Percentiles rank a stretch among this genome's conserved stretches.
phyloP scores from a whole-genome alignment of 1,139 yeast species.

The Scheffersomyces segobiensis region DNA sequence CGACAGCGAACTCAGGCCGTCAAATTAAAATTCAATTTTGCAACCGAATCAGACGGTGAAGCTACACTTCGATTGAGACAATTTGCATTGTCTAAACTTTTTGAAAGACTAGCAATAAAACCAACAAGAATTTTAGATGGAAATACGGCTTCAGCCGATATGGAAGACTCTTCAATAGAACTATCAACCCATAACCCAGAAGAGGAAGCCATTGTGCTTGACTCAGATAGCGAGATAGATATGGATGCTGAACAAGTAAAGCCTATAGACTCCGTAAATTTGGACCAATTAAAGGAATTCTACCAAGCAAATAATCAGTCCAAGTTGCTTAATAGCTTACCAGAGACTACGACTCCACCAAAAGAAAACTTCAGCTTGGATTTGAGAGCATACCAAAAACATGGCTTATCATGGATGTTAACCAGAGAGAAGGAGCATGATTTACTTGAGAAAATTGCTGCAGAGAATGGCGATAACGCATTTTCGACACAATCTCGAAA shows the following conservation, averaged over 20 bases:
- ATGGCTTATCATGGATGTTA: slow-evolving; percentile 84
- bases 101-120: slow-evolving; percentile 41
- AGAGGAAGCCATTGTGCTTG: slow-evolving; percentile 9
- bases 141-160: not conserved
- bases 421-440: slow-evolving; percentile 58
- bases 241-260: slow-evolving; percentile 21
- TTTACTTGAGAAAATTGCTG: slow-evolving; percentile 32
- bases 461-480: slow-evolving; percentile 11
- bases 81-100: slow-evolving; percentile 55
- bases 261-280: slow-evolving; percentile 46
- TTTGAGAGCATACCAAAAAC: slow-evolving; percentile 72
- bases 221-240: slow-evolving; percentile 11
- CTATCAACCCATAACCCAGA: not conserved
- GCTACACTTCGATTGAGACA: slow-evolving; percentile 54
- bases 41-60: slow-evolving; percentile 58
- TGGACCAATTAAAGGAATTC: slow-evolving; percentile 76
- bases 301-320: slow-evolving; percentile 66
- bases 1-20: slow-evolving; percentile 14
- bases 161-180: not conserved
- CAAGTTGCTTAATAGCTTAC: slow-evolving; percentile 51
- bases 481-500: slow-evolving; percentile 31
- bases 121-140: slow-evolving; percentile 12
- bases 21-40: slow-evolving; percentile 21
- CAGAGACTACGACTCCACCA: slow-evolving; percentile 64
- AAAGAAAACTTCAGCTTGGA: slow-evolving; percentile 51